phyloP scores from a whole-genome alignment of 768 basidiomycete genomes.

The Tricholoma sp. region DNA sequence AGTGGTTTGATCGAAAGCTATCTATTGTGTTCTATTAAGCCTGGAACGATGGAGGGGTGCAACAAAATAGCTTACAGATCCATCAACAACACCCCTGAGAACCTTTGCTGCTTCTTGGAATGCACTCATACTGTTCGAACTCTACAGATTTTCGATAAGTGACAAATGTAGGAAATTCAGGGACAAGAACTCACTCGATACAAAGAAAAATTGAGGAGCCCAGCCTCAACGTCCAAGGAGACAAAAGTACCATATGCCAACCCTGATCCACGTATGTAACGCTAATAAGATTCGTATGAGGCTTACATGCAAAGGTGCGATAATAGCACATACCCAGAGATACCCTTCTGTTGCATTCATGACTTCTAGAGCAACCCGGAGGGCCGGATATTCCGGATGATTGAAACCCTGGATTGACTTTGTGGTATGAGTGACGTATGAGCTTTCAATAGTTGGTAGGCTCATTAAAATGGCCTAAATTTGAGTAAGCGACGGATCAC shows the following conservation, averaged over 20 bases:
- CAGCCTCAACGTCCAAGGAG: conserved; percentile 71
- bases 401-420: conserved; percentile 77
- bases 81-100: conserved; percentile 74
- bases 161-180: neutral
- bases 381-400: conserved; percentile 80
- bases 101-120: conserved; percentile 78
- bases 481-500: conserved; percentile 8
- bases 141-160: conserved; percentile 36
- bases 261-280: conserved; percentile 89
- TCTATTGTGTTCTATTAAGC: conserved; percentile 38
- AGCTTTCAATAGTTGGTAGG: conserved; percentile 92
- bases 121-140: conserved; percentile 73
- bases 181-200: conserved; percentile 56
- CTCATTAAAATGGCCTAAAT: conserved; percentile 77
- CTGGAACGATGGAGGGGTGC: neutral
- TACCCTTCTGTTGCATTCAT: conserved; percentile 93
- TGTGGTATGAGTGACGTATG: conserved; percentile 73
- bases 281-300: conserved; percentile 35
- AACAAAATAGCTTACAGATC: conserved; percentile 50
- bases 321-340: conserved; percentile 64
- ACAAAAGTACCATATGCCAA: conserved; percentile 90
- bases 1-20: conserved; percentile 72
- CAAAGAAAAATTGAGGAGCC: conserved; percentile 67
- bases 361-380: conserved; percentile 80
- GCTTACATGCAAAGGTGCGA: neutral